Percentiles rank a stretch among this genome's conserved stretches.
phyloP scores from a whole-genome alignment of 352 stramenopile genomes.

The Pythium brachiatum region DNA sequence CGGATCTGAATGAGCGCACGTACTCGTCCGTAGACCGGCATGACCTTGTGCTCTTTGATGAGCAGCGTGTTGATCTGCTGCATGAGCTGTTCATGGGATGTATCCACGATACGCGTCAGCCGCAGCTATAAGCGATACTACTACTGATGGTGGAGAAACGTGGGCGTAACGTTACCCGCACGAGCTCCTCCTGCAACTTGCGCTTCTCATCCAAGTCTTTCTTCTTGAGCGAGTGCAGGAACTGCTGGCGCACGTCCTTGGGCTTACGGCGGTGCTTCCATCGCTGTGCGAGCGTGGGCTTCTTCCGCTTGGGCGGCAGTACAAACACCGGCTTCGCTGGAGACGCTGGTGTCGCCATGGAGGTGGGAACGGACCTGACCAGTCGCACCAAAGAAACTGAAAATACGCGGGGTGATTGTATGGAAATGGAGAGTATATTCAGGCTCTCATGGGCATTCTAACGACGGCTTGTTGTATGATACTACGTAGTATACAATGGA shows the following conservation, averaged over 20 bases:
- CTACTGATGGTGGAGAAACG: no score
- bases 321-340: background rate
- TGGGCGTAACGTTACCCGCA: constrained; percentile 36
- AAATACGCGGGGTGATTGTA: background rate
- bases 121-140: no score
- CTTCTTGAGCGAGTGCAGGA: constrained; percentile 38
- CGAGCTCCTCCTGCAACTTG: constrained; percentile 36
- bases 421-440: no score
- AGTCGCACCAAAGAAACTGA: constrained; percentile 1
- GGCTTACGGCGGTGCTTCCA: constrained; percentile 29
- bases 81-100: constrained; percentile 47
- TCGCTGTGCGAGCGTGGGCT: constrained; percentile 14
- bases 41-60: constrained; percentile 51
- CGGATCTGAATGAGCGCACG: no score
- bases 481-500: background rate
- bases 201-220: constrained; percentile 38
- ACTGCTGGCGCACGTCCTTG: constrained; percentile 37
- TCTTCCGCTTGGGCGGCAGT: constrained; percentile 8
- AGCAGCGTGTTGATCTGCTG: constrained; percentile 68
- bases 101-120: background rate
- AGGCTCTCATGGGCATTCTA: no score
- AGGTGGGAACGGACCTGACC: background rate
- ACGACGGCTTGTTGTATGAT: background rate
- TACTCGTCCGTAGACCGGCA: constrained; percentile 53
- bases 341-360: background rate